Percentiles rank a stretch among this genome's conserved stretches.
Conservation (phyloP, 306 rosid species). For the Vachellia collinsii region DNA sequence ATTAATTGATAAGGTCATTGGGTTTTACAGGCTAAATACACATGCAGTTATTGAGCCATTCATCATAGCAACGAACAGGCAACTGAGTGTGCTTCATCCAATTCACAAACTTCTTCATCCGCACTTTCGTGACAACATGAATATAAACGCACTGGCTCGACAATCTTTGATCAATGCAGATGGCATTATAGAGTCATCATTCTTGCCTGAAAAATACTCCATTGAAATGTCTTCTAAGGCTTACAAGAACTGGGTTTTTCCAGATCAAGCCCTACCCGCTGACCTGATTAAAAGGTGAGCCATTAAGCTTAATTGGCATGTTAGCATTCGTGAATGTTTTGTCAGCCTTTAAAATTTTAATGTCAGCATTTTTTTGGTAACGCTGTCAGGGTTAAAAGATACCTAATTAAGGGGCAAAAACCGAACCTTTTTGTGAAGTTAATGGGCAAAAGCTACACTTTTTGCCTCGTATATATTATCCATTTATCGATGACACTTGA, state of each 20-base stretch:
- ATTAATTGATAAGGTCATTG: neutral
- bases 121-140: slow-evolving; percentile 50
- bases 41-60: slow-evolving; percentile 80
- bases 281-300: slow-evolving; percentile 53
- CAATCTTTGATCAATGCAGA: slow-evolving; percentile 38
- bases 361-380: no score
- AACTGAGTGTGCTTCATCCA: slow-evolving; percentile 47
- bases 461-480: no score
- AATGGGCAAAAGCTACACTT: no score
- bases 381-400: no score
- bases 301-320: neutral
- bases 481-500: neutral
- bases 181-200: slow-evolving; percentile 45
- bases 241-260: slow-evolving; percentile 49
- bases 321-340: no score
- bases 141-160: slow-evolving; percentile 51
- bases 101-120: slow-evolving; percentile 46
- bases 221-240: slow-evolving; percentile 44
- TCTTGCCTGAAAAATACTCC: slow-evolving; percentile 38
- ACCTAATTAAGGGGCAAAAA: no score
- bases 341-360: no score
- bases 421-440: no score
- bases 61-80: slow-evolving; percentile 44
- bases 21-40: slow-evolving; percentile 59
- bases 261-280: slow-evolving; percentile 50